phyloP scores from a whole-genome alignment of 371 early-diverging fungal species.

The Phascolomyces articulosus region DNA sequence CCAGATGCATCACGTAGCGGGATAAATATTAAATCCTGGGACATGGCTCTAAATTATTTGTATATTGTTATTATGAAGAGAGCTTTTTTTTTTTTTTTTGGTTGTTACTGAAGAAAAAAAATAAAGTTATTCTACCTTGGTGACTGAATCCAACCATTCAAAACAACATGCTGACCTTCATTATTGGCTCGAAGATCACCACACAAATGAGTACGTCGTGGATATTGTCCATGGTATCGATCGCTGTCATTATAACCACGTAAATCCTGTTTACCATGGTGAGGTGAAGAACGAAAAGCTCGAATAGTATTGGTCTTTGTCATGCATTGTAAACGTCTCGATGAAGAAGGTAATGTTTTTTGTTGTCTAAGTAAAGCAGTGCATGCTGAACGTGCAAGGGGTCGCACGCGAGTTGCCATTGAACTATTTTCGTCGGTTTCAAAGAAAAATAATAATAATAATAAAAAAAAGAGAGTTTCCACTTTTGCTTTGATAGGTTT shows the following conservation, averaged over 20 bases:
- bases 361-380: background rate
- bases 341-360: background rate
- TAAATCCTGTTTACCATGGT: background rate
- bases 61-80: background rate
- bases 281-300: background rate
- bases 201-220: slow-evolving; percentile 72
- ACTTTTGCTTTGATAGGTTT: too few relatives aligned
- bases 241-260: slow-evolving; percentile 41
- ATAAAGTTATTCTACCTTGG: slow-evolving; percentile 46
- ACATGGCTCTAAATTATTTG: slow-evolving; percentile 48
- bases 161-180: slow-evolving; percentile 63
- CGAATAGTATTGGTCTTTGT: background rate
- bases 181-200: slow-evolving; percentile 59
- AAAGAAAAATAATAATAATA: too few relatives aligned
- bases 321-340: background rate
- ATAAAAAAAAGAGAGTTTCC: too few relatives aligned
- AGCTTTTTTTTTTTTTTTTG: background rate
- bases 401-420: slow-evolving; percentile 4
- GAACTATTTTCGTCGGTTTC: too few relatives aligned
- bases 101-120: background rate
- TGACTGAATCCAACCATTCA: slow-evolving; percentile 80
- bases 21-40: slow-evolving; percentile 66
- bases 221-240: slow-evolving; percentile 50
- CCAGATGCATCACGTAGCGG: slow-evolving; percentile 74
- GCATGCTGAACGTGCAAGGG: slow-evolving; percentile 7